Percentiles rank a stretch among this genome's conserved stretches.
These are phyloP conservation scores for Trichosporon faecale DNA, from an alignment of 1,284 basidiomycete species.

Conservation along the genomic window DNA sequence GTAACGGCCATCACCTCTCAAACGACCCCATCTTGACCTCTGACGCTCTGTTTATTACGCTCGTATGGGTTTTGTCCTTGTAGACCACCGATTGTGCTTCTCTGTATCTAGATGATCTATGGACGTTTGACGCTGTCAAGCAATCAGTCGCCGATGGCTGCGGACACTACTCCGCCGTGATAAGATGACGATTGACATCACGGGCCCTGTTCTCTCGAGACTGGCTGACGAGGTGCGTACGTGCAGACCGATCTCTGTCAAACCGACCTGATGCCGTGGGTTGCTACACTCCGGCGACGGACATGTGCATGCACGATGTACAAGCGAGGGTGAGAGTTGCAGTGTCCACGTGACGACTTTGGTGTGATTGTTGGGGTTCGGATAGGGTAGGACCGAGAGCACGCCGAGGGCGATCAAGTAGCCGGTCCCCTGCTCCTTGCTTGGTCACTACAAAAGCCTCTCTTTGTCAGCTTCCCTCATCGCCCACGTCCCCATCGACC, in stretches of 20 bases:
- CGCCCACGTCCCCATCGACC: not conserved
- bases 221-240: too few species aligned
- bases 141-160: not conserved
- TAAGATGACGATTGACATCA: too few species aligned
- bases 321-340: not conserved
- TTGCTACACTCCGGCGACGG: too few species aligned
- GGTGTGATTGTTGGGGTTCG: not conserved
- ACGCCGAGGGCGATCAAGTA: slow-evolving; percentile 4
- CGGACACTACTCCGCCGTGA: not conserved
- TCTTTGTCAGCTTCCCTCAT: not conserved
- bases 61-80: not conserved
- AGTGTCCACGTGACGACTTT: not conserved
- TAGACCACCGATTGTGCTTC: not conserved
- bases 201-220: too few species aligned
- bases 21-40: not conserved
- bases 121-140: not conserved
- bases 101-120: not conserved
- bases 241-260: too few species aligned
- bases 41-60: not conserved
- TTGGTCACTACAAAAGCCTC: not conserved
- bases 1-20: not conserved
- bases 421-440: not conserved
- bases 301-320: too few species aligned
- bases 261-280: not conserved
- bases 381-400: not conserved